These are phyloP conservation scores for Aspergillus sp. DNA, from an alignment of 2,329 filamentous ascomycete species.

Conservation along the genomic window DNA sequence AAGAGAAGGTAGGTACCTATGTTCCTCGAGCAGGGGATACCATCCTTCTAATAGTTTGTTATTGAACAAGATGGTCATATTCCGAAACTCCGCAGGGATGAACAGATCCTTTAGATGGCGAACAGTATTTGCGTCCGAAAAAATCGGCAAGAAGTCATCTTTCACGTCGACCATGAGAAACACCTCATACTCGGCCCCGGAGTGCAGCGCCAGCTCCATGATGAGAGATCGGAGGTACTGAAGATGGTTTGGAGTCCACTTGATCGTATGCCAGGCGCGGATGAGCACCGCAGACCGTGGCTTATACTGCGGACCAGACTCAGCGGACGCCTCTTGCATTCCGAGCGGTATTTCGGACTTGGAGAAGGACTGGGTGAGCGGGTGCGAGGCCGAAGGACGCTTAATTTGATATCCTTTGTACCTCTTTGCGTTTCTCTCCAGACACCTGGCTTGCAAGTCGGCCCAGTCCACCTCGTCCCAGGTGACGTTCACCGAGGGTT, in stretches of 20 bases:
- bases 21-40: slow-evolving; percentile 29
- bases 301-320: slow-evolving; percentile 3
- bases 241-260: slow-evolving; percentile 76
- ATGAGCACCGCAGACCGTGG: slow-evolving; percentile 73
- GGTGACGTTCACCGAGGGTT: slow-evolving; percentile 20
- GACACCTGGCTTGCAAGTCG: slow-evolving; percentile 65
- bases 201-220: slow-evolving; percentile 69
- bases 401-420: slow-evolving; percentile 43
- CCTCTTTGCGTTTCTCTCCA: slow-evolving; percentile 64
- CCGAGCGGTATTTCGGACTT: neutral
- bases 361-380: neutral
- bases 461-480: slow-evolving; percentile 72
- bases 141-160: slow-evolving; percentile 61
- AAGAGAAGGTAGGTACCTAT: slow-evolving; percentile 18
- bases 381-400: slow-evolving; percentile 8
- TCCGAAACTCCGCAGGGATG: slow-evolving; percentile 33
- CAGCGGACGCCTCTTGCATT: no score
- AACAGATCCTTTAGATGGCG: slow-evolving; percentile 50
- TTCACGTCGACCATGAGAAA: slow-evolving; percentile 79
- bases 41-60: slow-evolving; percentile 26
- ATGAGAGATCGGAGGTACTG: slow-evolving; percentile 82
- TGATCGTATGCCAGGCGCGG: slow-evolving; percentile 76
- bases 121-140: slow-evolving; percentile 70
- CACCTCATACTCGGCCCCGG: slow-evolving; percentile 73
- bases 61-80: slow-evolving; percentile 37